Base-by-base conservation (phyloP, 352 stramenopile genomes). In the Achlya hypogyna region DNA sequence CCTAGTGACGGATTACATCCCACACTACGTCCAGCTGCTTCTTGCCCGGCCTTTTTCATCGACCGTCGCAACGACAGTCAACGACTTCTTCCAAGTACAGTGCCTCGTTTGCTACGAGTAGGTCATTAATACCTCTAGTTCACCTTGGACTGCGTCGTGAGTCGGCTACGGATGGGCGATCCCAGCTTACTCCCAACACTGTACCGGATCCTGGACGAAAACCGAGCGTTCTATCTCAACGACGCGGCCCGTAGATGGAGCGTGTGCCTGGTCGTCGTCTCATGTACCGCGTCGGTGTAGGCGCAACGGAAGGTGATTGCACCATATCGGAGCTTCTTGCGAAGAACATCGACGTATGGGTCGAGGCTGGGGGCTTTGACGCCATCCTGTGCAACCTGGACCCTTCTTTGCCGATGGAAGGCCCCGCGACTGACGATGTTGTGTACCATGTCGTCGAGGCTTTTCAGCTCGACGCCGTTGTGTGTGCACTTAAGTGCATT, bases 1-100 rank as follows among this genome's bases (percentile, higher is more conserved):
- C 2, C 64, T 90, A 22, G 77, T 83, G 28, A 71, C 51, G 3
- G 78, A 85, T 20, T 77, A 91, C 18, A 52, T 89, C 14, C 81
- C 79, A 6, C 78, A 89, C 45, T 58, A 82, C 18, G 75, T 85
- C 40, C 81, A 87, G 45, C 40, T 87, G 25, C 51, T 90, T 28
- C 62, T 92, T 22, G 53, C 59, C 16, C 73, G 71, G 43, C 54
- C 69, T n/a, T 76, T 85, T 40, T 56, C 65, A 14, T n/a, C 56
- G 1, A 59, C 69, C 18, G 66, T 71, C n/a, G 76, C 77, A 1
- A 51, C 72, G 31, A 22, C 23, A 4, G 74, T 84, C 14, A 80
- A 83, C 34, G 54, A 52, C 10, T 91, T 91, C 62, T 65, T 89
- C 0, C 75, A 84, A 43, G 60, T 67, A 67, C n/a, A 54, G 34